Base-by-base conservation (phyloP, 148 eudicot genomes). In the Beta vulgaris region DNA sequence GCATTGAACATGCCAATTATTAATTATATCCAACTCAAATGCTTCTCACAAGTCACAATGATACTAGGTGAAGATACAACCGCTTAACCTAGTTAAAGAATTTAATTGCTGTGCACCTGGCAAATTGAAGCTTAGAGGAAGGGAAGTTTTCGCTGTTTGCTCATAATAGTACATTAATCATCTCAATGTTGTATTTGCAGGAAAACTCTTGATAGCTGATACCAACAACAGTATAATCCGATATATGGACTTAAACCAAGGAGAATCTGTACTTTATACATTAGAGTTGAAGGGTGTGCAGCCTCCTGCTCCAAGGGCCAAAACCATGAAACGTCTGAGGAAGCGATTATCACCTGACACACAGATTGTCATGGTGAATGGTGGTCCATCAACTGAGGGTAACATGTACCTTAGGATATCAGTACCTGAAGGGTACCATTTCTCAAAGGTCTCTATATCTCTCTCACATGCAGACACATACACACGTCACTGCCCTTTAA, bases 371-470 rank as follows among this genome's bases (percentile, higher is more conserved):
- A 82, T 54, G 46, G 84, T 94, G 37, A 69, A 82, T 80, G 98
- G 98, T 9, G 82, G 86, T 83, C 79, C 93, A 73, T 86, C 93
- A 36, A 83, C 32, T 25, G 92, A 89, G 77, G 98, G 96, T 16
- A 86, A 80, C 76, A 80, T 94, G 69, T 65, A 71, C 80, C 81
- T 94, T 19, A 79, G 78, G 43, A 87, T 94, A 82, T 86, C 90
- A 10, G 87, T 94, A 29, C 97, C 97, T 23, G 86, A 85, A 80
- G 98, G 98, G 34, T 94, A 91, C 85, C 98, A 91, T 87, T 94
- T 94, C 75, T 94, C 98, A 43, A 91, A 94, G 98, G 97, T 94
- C 68, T 84, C 78, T 68, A 70, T 80, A 70, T 74, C 79, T 54
- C 79, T 73, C 73, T 62, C 80, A 28, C 68, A 67, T 54, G 21